These are phyloP conservation scores for Saussurea involucrata DNA, from an alignment of 129 eudicot genomes.

Conservation along the genomic window DNA sequence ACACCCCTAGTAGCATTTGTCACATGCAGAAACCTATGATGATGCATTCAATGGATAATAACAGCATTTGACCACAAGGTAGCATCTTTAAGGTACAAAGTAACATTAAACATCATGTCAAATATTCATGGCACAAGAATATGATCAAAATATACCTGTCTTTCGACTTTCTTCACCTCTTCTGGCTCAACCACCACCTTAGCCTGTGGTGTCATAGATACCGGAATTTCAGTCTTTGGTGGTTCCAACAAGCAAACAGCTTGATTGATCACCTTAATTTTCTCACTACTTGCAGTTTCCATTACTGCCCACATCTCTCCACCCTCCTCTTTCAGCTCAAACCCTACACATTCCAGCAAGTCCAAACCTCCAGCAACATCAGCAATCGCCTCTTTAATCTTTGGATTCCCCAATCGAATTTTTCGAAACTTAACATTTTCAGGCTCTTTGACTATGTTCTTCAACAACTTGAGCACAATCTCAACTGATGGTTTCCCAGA, in stretches of 20 bases:
- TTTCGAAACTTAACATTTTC: conserved; percentile 83
- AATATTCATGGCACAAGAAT: background rate
- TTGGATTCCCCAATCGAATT: conserved; percentile 74
- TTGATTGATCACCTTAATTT: conserved; percentile 38
- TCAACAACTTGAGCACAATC: conserved; percentile 61
- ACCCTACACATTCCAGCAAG: conserved; percentile 81
- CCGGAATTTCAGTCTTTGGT: conserved; percentile 30
- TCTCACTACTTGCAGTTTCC: conserved; percentile 57
- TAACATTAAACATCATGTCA: background rate
- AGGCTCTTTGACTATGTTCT: conserved; percentile 72
- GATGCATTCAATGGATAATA: background rate
- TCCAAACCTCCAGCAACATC: conserved; percentile 80
- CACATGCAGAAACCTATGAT: background rate
- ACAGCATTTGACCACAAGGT: background rate
- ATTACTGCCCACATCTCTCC: conserved; percentile 91
- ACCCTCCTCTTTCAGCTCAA: conserved; percentile 72
- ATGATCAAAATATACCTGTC: conserved; percentile 50
- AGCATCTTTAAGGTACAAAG: background rate
- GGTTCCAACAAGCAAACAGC: conserved; percentile 52
- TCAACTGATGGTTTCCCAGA: conserved; percentile 70
- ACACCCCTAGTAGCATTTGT: background rate
- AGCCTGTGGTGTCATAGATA: conserved; percentile 15
- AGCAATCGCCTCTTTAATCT: conserved; percentile 78
- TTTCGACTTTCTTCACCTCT: conserved; percentile 54
- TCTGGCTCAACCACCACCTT: conserved; percentile 50